phyloP scores from a whole-genome alignment of 805 yeast species.

The Saccharomycopsis fodiens region DNA sequence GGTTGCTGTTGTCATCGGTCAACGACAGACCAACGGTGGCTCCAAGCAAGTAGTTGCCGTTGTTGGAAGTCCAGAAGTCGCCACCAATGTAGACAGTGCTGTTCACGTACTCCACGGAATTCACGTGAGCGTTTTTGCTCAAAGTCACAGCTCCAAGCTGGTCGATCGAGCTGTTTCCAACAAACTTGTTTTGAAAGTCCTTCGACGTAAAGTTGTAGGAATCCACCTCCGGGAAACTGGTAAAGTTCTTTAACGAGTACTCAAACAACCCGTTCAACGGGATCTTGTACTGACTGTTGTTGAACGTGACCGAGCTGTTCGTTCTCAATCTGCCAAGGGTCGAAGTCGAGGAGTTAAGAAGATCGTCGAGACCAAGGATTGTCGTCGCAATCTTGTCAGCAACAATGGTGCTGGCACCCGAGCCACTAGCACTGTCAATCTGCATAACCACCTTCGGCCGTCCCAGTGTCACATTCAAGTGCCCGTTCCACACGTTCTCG shows the following conservation, averaged over 20 bases:
- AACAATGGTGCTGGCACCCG: slow-evolving; percentile 43
- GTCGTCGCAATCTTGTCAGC: slow-evolving; percentile 58
- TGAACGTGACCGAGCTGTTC: slow-evolving; percentile 18
- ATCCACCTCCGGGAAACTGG: slow-evolving; percentile 39
- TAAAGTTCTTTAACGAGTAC: slow-evolving; percentile 64
- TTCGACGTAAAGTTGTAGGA: slow-evolving; percentile 24
- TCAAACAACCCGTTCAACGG: slow-evolving; percentile 75
- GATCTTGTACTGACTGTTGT: slow-evolving; percentile 24
- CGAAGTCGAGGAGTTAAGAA: slow-evolving; percentile 28
- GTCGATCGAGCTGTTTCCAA: slow-evolving; percentile 45
- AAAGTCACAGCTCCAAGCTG: slow-evolving; percentile 29
- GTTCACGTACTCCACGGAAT: slow-evolving; percentile 35
- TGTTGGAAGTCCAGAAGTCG: slow-evolving; percentile 32
- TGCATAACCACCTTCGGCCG: slow-evolving; percentile 39
- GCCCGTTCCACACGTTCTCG: slow-evolving; percentile 70
- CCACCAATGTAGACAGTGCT: slow-evolving; percentile 42
- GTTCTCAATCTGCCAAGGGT: slow-evolving; percentile 23
- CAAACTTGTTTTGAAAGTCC: slow-evolving; percentile 22
- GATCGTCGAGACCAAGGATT: slow-evolving; percentile 38
- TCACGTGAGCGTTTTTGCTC: slow-evolving; percentile 23
- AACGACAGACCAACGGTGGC: background rate
- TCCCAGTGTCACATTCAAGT: slow-evolving; percentile 38
- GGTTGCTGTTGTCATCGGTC: slow-evolving; percentile 15
- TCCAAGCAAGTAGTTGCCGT: slow-evolving; percentile 32
- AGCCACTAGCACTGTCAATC: slow-evolving; percentile 25